A percentile compares a stretch with the other conserved stretches of the same genome.
phyloP scores from a whole-genome alignment of 495 filamentous ascomycete species.

The Hyaloscypha finlandica region DNA sequence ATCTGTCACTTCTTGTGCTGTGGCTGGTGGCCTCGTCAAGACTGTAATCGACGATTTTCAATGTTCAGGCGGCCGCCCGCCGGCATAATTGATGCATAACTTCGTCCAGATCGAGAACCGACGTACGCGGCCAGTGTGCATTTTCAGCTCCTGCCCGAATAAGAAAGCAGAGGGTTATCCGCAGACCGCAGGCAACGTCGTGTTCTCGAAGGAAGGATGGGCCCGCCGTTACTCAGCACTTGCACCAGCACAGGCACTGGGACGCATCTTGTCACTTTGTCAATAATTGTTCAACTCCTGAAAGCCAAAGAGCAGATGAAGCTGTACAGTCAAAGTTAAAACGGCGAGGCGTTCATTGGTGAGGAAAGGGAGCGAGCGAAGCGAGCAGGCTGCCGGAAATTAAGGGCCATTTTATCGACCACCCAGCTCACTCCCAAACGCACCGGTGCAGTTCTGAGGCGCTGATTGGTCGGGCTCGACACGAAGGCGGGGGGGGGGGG shows the following conservation, averaged over 20 bases:
- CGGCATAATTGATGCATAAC: slow-evolving; percentile 8
- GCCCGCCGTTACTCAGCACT: neutral
- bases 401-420: neutral
- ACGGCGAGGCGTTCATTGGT: neutral
- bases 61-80: neutral
- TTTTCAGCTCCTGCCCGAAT: neutral
- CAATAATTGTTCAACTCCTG: neutral
- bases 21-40: neutral
- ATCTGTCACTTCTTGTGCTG: neutral
- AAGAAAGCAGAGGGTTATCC: neutral
- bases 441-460: neutral
- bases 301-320: neutral
- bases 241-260: neutral
- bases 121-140: neutral
- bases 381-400: slow-evolving; percentile 5
- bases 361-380: neutral
- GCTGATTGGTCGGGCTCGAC: neutral
- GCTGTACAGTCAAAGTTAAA: neutral
- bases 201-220: neutral
- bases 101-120: slow-evolving; percentile 4
- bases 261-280: neutral
- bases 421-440: neutral
- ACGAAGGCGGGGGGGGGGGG: neutral
- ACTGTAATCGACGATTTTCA: neutral
- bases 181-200: neutral